Percentiles rank a stretch among this genome's conserved stretches.
These are phyloP conservation scores for Amanita pallidorosea DNA, from an alignment of 768 basidiomycete species.

Conservation along the genomic window DNA sequence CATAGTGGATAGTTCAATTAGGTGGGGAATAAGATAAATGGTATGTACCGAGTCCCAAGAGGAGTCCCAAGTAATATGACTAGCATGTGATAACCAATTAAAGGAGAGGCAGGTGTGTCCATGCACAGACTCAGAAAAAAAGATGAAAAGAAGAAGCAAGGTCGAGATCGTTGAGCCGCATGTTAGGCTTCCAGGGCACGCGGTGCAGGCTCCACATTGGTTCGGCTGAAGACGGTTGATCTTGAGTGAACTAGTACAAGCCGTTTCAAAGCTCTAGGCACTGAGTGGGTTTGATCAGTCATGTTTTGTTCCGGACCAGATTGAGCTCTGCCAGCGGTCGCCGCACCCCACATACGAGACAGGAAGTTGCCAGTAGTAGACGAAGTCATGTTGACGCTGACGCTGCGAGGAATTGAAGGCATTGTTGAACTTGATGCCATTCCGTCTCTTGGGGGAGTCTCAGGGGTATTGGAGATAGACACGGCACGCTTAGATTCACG, in stretches of 20 bases:
- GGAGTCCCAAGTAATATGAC: slow-evolving; percentile 5
- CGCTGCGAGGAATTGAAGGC: slow-evolving; percentile 5
- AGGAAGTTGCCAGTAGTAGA: slow-evolving; percentile 2
- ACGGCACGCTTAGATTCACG: slow-evolving; percentile 3
- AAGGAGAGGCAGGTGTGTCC: slow-evolving; percentile 8
- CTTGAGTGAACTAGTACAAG: slow-evolving; percentile 7
- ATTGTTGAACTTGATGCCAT: background rate
- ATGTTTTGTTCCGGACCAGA: background rate
- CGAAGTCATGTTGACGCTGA: background rate
- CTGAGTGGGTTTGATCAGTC: background rate
- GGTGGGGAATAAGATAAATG: background rate
- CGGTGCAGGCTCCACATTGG: background rate
- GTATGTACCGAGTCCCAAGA: background rate
- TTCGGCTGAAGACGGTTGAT: slow-evolving; percentile 4
- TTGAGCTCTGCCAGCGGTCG: background rate
- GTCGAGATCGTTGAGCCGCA: background rate
- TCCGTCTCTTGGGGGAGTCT: background rate
- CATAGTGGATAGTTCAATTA: slow-evolving; percentile 3
- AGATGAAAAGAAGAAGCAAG: slow-evolving; percentile 4
- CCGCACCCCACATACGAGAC: slow-evolving; percentile 6
- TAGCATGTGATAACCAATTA: slow-evolving; percentile 5
- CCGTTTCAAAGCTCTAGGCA: slow-evolving; percentile 3
- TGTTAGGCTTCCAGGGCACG: background rate
- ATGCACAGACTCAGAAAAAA: slow-evolving; percentile 4
- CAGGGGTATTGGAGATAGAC: slow-evolving; percentile 1